Evolutionary conservation across 2,329 filamentous ascomycete genomes (phyloP).

Genomic region (Pseudocercospora musae): DNA sequence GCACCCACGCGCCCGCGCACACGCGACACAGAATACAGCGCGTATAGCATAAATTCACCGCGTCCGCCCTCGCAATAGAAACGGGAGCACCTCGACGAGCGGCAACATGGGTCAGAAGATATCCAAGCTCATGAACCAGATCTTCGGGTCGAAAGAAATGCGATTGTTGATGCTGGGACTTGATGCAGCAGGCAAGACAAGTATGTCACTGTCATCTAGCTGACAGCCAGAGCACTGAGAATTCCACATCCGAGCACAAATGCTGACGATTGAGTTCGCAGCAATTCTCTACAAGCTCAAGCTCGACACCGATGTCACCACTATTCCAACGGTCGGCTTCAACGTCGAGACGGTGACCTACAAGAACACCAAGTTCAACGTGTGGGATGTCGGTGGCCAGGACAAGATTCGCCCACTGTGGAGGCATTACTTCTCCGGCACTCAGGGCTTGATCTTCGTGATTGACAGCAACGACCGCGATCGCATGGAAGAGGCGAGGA

Average conservation of each 20-base stretch:
- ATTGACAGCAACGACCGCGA: slow-evolving; percentile 91
- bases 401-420: slow-evolving; percentile 97
- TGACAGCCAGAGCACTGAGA: neutral
- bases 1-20: neutral
- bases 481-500: slow-evolving; percentile 87
- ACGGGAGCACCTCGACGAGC: neutral
- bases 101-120: slow-evolving; percentile 79
- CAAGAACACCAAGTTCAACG: slow-evolving; percentile 99
- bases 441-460: slow-evolving; percentile 97
- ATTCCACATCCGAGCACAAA: neutral
- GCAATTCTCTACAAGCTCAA: slow-evolving; percentile 99
- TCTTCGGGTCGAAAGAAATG: slow-evolving; percentile 99
- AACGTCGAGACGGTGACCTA: slow-evolving; percentile 99
- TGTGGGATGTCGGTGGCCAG: slow-evolving; percentile 98
- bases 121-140: slow-evolving; percentile 96
- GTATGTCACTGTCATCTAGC: slow-evolving; percentile 36
- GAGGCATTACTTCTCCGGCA: slow-evolving; percentile 96
- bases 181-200: slow-evolving; percentile 97
- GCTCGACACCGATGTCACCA: slow-evolving; percentile 98
- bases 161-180: slow-evolving; percentile 95
- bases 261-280: slow-evolving; percentile 23
- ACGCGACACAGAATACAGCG: neutral
- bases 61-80: slow-evolving; percentile 18
- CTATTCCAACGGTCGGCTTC: slow-evolving; percentile 96
- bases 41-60: neutral